Conservation (phyloP, 305 asterid species). For the Rubia tinctorum region DNA sequence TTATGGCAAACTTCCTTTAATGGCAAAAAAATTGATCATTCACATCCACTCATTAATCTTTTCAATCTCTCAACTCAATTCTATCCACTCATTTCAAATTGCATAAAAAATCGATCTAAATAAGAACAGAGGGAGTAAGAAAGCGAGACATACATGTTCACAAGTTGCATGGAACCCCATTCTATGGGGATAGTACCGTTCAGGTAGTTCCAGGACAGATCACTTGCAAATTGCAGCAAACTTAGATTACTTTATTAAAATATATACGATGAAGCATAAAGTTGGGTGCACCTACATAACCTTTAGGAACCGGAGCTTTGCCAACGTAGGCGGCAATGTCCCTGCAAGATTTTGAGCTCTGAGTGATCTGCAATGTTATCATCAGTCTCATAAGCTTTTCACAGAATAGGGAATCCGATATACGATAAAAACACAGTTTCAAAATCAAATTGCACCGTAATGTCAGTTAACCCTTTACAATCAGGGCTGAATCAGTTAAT, state of each 20-base stretch:
- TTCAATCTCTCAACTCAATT: too few relatives aligned
- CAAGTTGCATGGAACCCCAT: constrained; percentile 66
- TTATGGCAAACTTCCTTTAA: not conserved
- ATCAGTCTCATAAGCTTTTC: not conserved
- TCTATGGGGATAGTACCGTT: constrained; percentile 60
- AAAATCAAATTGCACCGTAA: not conserved
- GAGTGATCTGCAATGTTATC: constrained; percentile 33
- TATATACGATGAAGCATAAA: too few relatives aligned
- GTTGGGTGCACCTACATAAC: too few relatives aligned
- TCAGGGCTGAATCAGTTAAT: too few relatives aligned
- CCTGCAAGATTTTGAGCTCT: constrained; percentile 49
- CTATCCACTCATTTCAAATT: too few relatives aligned
- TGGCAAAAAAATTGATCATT: too few relatives aligned
- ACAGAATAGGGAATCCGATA: not conserved
- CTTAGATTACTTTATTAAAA: too few relatives aligned
- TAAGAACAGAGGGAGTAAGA: not conserved
- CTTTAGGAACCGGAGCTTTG: too few relatives aligned
- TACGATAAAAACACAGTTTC: too few relatives aligned
- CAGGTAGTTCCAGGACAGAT: constrained; percentile 59
- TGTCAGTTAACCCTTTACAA: too few relatives aligned
- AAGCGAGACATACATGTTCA: constrained; percentile 39
- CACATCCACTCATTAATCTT: too few relatives aligned
- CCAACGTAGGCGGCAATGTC: constrained; percentile 37
- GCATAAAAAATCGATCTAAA: too few relatives aligned
- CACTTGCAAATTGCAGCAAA: constrained; percentile 28